A percentile compares a stretch with the other conserved stretches of the same genome.
These are phyloP conservation scores for Leccinum imitatum DNA, from an alignment of 768 basidiomycete species.

Conservation along the genomic window DNA sequence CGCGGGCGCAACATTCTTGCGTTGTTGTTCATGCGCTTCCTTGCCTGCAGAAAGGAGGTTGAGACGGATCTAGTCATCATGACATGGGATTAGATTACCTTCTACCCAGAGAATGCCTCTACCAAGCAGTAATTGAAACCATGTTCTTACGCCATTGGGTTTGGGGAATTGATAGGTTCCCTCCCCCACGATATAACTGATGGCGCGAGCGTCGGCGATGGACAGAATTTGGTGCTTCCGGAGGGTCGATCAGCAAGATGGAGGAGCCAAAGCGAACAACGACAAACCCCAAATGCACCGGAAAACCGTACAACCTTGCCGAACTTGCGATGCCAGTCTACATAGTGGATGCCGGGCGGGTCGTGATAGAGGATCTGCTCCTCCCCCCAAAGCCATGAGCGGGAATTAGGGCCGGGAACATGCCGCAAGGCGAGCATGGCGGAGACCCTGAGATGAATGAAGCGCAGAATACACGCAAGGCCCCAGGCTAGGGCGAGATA, in stretches of 20 bases:
- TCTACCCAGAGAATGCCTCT: slow-evolving; percentile 68
- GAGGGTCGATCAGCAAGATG: slow-evolving; percentile 11
- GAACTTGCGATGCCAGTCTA: slow-evolving; percentile 51
- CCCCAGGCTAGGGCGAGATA: slow-evolving; percentile 20
- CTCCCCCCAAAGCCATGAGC: slow-evolving; percentile 60
- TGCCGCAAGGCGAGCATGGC: slow-evolving; percentile 37
- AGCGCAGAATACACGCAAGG: slow-evolving; percentile 33
- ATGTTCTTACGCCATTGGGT: slow-evolving; percentile 58
- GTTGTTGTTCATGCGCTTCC: slow-evolving; percentile 55
- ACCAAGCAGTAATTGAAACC: slow-evolving; percentile 61
- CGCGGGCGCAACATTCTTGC: slow-evolving; percentile 53
- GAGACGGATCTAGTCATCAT: not conserved
- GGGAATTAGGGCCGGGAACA: slow-evolving; percentile 50
- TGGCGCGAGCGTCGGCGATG: slow-evolving; percentile 52
- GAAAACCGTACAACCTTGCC: slow-evolving; percentile 56
- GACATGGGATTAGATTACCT: slow-evolving; percentile 37
- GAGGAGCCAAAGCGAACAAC: not conserved
- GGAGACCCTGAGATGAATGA: slow-evolving; percentile 36
- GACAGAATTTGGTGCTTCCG: slow-evolving; percentile 56
- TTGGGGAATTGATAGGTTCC: slow-evolving; percentile 60
- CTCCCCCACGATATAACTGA: slow-evolving; percentile 54
- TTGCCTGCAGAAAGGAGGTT: slow-evolving; percentile 40
- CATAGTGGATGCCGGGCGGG: slow-evolving; percentile 51
- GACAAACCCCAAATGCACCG: slow-evolving; percentile 54
- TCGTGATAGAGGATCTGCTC: slow-evolving; percentile 55